Conservation (phyloP, 139 green algal species). For the Prasinococcaceae sp. region DNA sequence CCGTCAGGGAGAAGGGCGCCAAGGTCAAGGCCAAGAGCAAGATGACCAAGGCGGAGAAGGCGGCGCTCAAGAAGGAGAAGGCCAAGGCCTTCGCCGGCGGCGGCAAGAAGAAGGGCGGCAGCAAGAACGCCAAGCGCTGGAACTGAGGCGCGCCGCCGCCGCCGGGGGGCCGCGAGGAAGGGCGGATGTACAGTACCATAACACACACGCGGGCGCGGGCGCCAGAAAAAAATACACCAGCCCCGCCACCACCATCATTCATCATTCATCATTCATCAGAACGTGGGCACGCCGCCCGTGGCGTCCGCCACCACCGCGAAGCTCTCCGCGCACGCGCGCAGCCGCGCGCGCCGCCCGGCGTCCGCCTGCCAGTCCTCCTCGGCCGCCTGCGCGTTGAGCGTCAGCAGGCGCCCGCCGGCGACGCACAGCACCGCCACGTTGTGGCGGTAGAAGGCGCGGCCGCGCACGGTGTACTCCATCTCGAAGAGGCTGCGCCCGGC, state of each 20-base stretch:
- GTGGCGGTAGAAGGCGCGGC: constrained; percentile 48
- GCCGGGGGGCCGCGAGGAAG: too few species aligned
- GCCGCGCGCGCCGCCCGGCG: too few species aligned
- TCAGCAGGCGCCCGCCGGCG: constrained; percentile 56
- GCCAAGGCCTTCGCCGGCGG: constrained; percentile 47
- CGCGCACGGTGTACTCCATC: constrained; percentile 60
- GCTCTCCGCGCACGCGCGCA: too few species aligned
- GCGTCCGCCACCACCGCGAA: too few species aligned
- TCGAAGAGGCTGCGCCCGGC: constrained; percentile 46
- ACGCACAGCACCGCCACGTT: constrained; percentile 70
- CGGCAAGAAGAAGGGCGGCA: constrained; percentile 25
- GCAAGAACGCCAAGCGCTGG: constrained; percentile 59
- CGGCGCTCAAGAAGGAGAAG: constrained; percentile 61
- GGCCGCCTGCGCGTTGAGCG: constrained; percentile 54
- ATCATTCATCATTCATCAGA: too few species aligned
- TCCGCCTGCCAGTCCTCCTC: constrained; percentile 36
- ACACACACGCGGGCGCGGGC: too few species aligned
- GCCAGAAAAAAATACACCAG: too few species aligned
- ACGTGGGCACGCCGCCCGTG: too few species aligned
- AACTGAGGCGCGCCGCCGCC: constrained; percentile 19
- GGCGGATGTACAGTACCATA: too few species aligned
- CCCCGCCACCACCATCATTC: too few species aligned
- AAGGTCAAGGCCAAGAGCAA: constrained; percentile 80
- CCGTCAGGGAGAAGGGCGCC: constrained; percentile 29
- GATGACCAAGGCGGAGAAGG: constrained; percentile 80